These are phyloP conservation scores for Crithidia bombi DNA, from an alignment of 208 protist genomes.

Conservation along the genomic window DNA sequence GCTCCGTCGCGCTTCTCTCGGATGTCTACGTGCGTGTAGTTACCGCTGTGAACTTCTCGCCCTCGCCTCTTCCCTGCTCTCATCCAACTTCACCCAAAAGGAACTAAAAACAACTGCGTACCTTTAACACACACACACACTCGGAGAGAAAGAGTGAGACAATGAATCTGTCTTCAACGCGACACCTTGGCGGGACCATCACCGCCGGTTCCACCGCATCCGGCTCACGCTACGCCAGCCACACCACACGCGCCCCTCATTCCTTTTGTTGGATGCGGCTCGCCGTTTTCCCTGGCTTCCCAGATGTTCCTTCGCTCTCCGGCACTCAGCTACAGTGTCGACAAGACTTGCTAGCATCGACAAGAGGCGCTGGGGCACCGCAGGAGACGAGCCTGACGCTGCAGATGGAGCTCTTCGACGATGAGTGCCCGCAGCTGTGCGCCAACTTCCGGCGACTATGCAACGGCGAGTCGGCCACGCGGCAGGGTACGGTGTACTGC, in stretches of 20 bases:
- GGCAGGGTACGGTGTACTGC: conserved; percentile 54
- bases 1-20: no score
- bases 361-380: conserved; percentile 46
- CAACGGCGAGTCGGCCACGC: conserved; percentile 39
- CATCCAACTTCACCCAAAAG: neutral
- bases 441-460: conserved; percentile 83
- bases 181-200: conserved; percentile 56
- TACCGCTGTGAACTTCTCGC: no score
- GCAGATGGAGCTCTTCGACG: conserved; percentile 83
- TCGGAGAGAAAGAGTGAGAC: neutral
- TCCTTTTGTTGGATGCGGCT: conserved; percentile 77
- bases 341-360: conserved; percentile 51
- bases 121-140: neutral
- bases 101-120: neutral
- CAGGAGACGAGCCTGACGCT: conserved; percentile 38
- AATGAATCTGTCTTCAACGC: conserved; percentile 44
- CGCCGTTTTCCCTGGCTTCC: conserved; percentile 69
- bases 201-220: conserved; percentile 48
- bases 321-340: conserved; percentile 60
- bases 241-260: conserved; percentile 44
- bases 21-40: no score
- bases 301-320: conserved; percentile 68
- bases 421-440: conserved; percentile 78
- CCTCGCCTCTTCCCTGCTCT: no score
- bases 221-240: conserved; percentile 67